Base-by-base conservation (phyloP, 306 rosid genomes). In the Sesbania bispinosa region DNA sequence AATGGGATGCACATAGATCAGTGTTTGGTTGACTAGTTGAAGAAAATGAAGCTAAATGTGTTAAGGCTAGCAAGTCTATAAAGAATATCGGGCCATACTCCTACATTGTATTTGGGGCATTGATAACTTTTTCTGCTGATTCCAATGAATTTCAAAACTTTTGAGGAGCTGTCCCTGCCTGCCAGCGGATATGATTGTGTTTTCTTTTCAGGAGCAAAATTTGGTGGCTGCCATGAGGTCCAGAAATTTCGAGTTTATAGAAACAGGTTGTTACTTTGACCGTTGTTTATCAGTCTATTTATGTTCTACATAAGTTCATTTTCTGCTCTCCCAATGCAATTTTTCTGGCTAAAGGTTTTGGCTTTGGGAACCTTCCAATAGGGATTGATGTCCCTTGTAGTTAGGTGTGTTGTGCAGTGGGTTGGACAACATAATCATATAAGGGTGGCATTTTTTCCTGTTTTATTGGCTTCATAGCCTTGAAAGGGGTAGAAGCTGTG, bases 181-280 rank as follows among this genome's bases (percentile, higher is more conserved):
- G 50, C 59, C 4, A 1, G 27, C 65, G 13, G 30, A 47, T 57
- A 43, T 70, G 41, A 52, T 73, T 75, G 41, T 79, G 16, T 81
- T 75, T 63, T 58, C 30, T 70, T 62, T 85, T 19, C 75, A 91
- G 99, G 99, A 63, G 93, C 97, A 41, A 94, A 88, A 79, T 85
- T 67, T 74, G 90, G 99, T 66, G 80, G 88, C 71, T 94, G 99
- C 80, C 85, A 76, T 74, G 99, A 86, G 88, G 82, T 79, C 65
- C 97, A 89, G 88, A 91, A 92, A 68, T 86, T 77, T 58, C 86
- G 82, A 47, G 79, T 91, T 23, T 86, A 89, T 47, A 87, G 72
- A 81, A 83, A 85, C 92, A 91, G 99, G 99, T 94, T 74, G 14
- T 54, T 73, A 29, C 65, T 41, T 2, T 73, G 55, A 62, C 60